Conservation (phyloP, 306 rosid genomes). For the Lablab purpureus region DNA sequence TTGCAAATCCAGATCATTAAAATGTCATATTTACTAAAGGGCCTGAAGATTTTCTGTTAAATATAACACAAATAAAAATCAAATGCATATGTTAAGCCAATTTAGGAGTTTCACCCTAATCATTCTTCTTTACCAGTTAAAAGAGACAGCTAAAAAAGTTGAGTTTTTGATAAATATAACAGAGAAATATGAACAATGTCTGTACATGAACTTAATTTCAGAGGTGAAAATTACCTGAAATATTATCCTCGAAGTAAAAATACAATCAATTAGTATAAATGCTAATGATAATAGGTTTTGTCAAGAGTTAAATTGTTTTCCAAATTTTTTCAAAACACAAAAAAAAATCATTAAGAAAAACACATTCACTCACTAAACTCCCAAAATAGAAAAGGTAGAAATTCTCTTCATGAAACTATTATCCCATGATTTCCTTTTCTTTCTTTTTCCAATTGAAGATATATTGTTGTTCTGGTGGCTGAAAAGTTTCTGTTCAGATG, state of each 20-base stretch:
- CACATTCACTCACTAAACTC: not conserved
- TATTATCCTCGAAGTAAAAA: too few relatives aligned
- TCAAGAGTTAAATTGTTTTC: not conserved
- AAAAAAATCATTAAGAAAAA: not conserved
- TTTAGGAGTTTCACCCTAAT: too few relatives aligned
- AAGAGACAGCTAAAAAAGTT: too few relatives aligned
- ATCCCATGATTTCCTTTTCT: not conserved
- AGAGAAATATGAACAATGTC: too few relatives aligned
- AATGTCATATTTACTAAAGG: not conserved
- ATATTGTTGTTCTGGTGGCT: not conserved
- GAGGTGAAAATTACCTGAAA: too few relatives aligned
- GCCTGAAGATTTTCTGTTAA: not conserved
- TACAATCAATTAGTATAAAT: too few relatives aligned
- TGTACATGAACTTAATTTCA: too few relatives aligned
- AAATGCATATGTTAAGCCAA: too few relatives aligned
- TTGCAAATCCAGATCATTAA: not conserved
- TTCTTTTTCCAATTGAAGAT: not conserved
- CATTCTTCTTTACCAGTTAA: too few relatives aligned
- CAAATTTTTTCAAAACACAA: not conserved
- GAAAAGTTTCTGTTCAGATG: not conserved
- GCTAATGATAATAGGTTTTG: not conserved
- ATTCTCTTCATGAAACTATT: not conserved
- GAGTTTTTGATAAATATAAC: too few relatives aligned
- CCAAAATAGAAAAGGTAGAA: conserved; percentile 4
- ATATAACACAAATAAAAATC: too few relatives aligned